Evolutionary conservation across 768 basidiomycete species (phyloP), one percentile per base, ranked within the genome.

Genomic region (Galerina marginata): DNA sequence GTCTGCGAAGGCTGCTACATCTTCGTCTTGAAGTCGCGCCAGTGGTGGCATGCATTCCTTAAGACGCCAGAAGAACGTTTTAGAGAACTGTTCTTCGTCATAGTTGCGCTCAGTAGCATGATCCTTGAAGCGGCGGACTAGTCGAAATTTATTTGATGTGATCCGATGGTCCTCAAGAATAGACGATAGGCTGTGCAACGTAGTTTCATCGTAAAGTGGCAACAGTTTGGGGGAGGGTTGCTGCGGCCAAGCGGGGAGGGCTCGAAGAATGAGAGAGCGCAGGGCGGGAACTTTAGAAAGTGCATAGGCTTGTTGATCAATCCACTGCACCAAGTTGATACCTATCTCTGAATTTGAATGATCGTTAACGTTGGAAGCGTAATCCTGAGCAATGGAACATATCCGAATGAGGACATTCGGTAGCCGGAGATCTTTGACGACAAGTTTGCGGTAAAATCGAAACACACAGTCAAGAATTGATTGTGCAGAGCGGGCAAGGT

Each of bases 381-480:
- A 87, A 65, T 87, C 86, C 63, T 89, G 78, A 15, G 86, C 83
- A 46, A 83, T 72, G 61, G 83, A 84, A 61, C 83, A 83, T 45
- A 93, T 82, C n/a, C 86, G 87, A 63, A 91, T 82, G 39, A 96
- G 75, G 58, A 89, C 75, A 61, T 90, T 85, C 12, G 90, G 79
- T 50, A 95, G 78, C 9, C 81, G 77, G 39, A 81, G 70, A 65
- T 90, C 85, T 37, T 74, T 76, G 49, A 76, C 67, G 7, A 70
- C 73, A 6, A 69, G 63, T 54, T 64, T 71, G 43, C 76, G 75
- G 69, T 88, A 90, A 39, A 77, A 68, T 12, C 74, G 74, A 63
- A 95, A 86, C 3, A 84, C 84, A 92, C 93, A 95, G 49, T 88
- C 86, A 10, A 95, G 76, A 42, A 95, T 83, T 2, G 90, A 92